Evolutionary conservation across 768 basidiomycete genomes (phyloP), one percentile per base, ranked within the genome.

Genomic region (Termitomyces sp.): DNA sequence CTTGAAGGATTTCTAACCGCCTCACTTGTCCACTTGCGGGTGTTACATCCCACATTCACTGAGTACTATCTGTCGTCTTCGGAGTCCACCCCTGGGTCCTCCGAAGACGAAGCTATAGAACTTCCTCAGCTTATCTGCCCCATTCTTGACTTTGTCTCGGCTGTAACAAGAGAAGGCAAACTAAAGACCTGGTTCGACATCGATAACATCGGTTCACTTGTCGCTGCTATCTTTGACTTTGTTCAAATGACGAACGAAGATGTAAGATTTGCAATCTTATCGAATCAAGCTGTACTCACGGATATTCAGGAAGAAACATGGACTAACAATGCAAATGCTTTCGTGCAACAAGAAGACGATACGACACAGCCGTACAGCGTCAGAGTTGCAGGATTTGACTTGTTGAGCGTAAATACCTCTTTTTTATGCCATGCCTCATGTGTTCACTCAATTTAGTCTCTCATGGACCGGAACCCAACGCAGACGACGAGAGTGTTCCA

Each of bases 261-360:
- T 67, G 94, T 94, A 67, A 59, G 85, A 73, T 7, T 22, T 6
- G 22, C 24, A 41, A 18, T 16, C 27, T 62, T 48, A 36, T 16
- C 10, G 18, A 31, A 54, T 53, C 32, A 57, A 59, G 49, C 49
- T 39, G 29, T 31, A 36, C 18, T 20, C 6, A 27, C 22, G 26
- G 26, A 20, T 39, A 42, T 46, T 13, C 60, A 98, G 94, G 94
- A 94, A 67, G 92, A 94, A 31, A 88, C 84, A 16, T 98, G 96
- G 96, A 82, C 85, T 2, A 83, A 79, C 53, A 90, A 97, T 64
- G 86, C 92, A 4, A 98, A 98, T 63, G 84, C 88, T 3, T 98
- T 98, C 65, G 86, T 98, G 31, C 88, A 89, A 26, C 93, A 98
- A 67, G 95, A 98, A 66, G 93, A 97, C 54, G 96, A 98, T 59